These are phyloP conservation scores for Macrolepiota albuminosa DNA, from an alignment of 768 basidiomycete genomes.

Conservation along the genomic window DNA sequence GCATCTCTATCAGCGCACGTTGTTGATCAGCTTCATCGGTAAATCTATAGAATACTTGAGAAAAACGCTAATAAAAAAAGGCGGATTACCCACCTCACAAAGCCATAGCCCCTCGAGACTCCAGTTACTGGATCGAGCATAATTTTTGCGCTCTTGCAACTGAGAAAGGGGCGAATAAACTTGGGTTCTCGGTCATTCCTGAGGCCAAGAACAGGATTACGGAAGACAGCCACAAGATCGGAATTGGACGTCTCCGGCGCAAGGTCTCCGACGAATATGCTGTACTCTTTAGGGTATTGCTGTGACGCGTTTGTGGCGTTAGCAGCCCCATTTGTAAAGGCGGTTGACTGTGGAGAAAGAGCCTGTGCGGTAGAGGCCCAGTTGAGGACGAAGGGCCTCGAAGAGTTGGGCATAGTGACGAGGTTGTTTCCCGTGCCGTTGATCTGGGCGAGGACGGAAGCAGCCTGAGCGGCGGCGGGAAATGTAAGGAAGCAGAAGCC, in stretches of 20 bases:
- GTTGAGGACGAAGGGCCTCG: slow-evolving; percentile 73
- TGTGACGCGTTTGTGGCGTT: slow-evolving; percentile 33
- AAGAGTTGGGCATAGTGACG: slow-evolving; percentile 82
- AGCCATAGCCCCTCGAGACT: slow-evolving; percentile 87
- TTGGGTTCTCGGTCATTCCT: slow-evolving; percentile 85
- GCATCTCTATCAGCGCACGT: slow-evolving; percentile 88
- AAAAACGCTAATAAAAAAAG: slow-evolving; percentile 6
- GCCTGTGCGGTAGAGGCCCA: slow-evolving; percentile 54
- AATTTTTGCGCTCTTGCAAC: slow-evolving; percentile 94
- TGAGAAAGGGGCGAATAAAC: slow-evolving; percentile 83
- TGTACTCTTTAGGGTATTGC: slow-evolving; percentile 81
- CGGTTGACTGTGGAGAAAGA: slow-evolving; percentile 24
- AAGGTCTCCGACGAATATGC: slow-evolving; percentile 92
- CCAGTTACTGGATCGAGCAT: slow-evolving; percentile 91
- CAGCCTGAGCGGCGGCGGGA: slow-evolving; percentile 63
- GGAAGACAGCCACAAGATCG: slow-evolving; percentile 92
- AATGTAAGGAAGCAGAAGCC: slow-evolving; percentile 90
- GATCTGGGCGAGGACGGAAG: slow-evolving; percentile 67
- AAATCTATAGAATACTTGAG: slow-evolving; percentile 47
- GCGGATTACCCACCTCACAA: slow-evolving; percentile 62
- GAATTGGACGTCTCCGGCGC: slow-evolving; percentile 92
- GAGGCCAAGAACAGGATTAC: slow-evolving; percentile 82
- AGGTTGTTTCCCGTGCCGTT: slow-evolving; percentile 38
- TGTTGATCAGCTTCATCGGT: slow-evolving; percentile 86
- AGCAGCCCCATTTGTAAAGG: slow-evolving; percentile 25